Conservation (phyloP, 257 asterid genomes). For the Gentiana straminea region DNA sequence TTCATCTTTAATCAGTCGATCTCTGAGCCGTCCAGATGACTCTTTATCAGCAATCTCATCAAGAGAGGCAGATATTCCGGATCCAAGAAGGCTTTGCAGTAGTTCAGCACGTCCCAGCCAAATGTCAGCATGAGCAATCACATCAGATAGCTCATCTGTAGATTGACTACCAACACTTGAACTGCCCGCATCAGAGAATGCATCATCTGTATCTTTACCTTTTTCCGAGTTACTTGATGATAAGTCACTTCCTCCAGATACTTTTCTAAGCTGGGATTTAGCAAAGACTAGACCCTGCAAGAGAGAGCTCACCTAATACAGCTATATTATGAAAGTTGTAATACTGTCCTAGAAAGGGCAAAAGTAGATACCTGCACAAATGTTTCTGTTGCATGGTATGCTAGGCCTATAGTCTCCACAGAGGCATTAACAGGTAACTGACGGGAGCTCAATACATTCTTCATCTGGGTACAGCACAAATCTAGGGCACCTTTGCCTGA, state of each 20-base stretch:
- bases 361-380: conserved; percentile 67
- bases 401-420: conserved; percentile 87
- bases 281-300: conserved; percentile 75
- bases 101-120: conserved; percentile 96
- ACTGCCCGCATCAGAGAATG: conserved; percentile 93
- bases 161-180: conserved; percentile 81
- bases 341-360: conserved; percentile 13
- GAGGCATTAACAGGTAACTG: conserved; percentile 81
- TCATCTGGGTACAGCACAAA: conserved; percentile 83
- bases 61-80: conserved; percentile 94
- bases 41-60: conserved; percentile 92
- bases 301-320: conserved; percentile 17
- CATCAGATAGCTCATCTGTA: conserved; percentile 81
- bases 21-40: conserved; percentile 82
- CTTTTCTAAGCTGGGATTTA: conserved; percentile 78
- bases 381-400: conserved; percentile 95
- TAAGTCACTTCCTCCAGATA: conserved; percentile 64
- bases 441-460: conserved; percentile 64
- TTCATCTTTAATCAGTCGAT: conserved; percentile 82
- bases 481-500: conserved; percentile 92
- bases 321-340: conserved; percentile 3
- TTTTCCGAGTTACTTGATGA: conserved; percentile 58
- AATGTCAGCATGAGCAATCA: conserved; percentile 62
- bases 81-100: conserved; percentile 93
- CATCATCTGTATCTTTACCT: conserved; percentile 74